Percentiles rank a stretch among this genome's conserved stretches.
Evolutionary conservation across 495 filamentous ascomycete genomes (phyloP).

Genomic region (Pyrenula aspistea): DNA sequence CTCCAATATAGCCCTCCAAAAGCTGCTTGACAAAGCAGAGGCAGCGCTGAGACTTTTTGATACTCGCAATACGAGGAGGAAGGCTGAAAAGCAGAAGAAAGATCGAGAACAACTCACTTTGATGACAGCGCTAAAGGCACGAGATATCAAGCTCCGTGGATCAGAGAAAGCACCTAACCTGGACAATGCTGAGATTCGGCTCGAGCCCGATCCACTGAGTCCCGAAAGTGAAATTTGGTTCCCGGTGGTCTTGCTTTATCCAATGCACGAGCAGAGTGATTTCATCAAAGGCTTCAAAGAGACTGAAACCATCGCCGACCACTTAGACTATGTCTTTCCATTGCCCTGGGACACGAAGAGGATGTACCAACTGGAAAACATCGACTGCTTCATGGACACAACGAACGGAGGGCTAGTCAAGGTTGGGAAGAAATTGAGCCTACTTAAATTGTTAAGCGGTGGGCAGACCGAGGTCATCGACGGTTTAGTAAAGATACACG

Average conservation of each 20-base stretch:
- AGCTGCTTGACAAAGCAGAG: slow-evolving; percentile 23
- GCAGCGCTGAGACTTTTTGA: slow-evolving; percentile 19
- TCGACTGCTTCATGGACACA: slow-evolving; percentile 92
- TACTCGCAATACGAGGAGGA: slow-evolving; percentile 7
- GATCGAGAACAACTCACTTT: slow-evolving; percentile 49
- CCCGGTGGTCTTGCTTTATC: slow-evolving; percentile 75
- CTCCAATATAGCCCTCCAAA: slow-evolving; percentile 39
- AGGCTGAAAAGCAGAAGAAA: slow-evolving; percentile 35
- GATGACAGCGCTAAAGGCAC: slow-evolving; percentile 55
- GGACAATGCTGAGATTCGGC: slow-evolving; percentile 58
- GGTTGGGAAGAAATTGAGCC: slow-evolving; percentile 69
- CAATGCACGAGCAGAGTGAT: slow-evolving; percentile 64
- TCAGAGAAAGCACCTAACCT: slow-evolving; percentile 69
- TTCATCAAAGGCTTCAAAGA: slow-evolving; percentile 82
- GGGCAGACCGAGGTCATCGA: slow-evolving; percentile 84
- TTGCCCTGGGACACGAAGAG: slow-evolving; percentile 69
- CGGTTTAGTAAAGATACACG: slow-evolving; percentile 65
- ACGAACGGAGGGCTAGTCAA: slow-evolving; percentile 68
- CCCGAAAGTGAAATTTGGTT: slow-evolving; percentile 58
- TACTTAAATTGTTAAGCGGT: slow-evolving; percentile 60
- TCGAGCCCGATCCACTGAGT: slow-evolving; percentile 63
- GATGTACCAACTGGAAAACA: slow-evolving; percentile 48
- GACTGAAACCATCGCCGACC: slow-evolving; percentile 52
- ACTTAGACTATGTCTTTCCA: slow-evolving; percentile 70
- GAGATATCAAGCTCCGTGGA: slow-evolving; percentile 53